phyloP scores from a whole-genome alignment of 2,329 filamentous ascomycete genomes.

The Endothia cerciana region DNA sequence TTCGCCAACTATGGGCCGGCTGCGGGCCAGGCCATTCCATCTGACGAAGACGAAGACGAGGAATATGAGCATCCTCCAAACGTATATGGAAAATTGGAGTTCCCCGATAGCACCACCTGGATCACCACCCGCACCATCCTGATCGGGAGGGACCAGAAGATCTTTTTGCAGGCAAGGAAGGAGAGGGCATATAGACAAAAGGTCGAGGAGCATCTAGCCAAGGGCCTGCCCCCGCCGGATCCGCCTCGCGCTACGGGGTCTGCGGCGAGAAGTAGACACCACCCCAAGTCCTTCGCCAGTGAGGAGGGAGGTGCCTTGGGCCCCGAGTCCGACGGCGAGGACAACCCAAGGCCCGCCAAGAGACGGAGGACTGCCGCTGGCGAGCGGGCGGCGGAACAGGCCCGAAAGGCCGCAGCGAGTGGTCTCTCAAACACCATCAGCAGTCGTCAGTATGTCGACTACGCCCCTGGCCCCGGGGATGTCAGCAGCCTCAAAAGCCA shows the following conservation, averaged over 20 bases:
- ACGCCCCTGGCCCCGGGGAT: constrained; percentile 63
- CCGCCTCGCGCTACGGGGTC: constrained; percentile 43
- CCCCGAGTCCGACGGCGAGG: constrained; percentile 62
- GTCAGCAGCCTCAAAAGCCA: constrained; percentile 63
- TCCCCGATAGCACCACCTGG: constrained; percentile 23
- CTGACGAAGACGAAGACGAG: constrained; percentile 6
- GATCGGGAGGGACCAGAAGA: constrained; percentile 27
- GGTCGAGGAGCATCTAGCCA: constrained; percentile 51
- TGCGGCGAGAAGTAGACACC: constrained; percentile 54
- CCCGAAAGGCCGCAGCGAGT: constrained; percentile 23
- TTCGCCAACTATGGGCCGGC: not conserved
- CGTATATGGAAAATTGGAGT: constrained; percentile 16
- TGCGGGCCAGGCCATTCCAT: constrained; percentile 7
- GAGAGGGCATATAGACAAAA: constrained; percentile 49
- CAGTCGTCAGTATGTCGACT: constrained; percentile 63
- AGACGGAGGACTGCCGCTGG: constrained; percentile 50
- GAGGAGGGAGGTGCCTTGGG: constrained; percentile 72
- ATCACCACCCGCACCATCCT: constrained; percentile 27
- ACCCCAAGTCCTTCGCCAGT: constrained; percentile 69
- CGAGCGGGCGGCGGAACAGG: constrained; percentile 29
- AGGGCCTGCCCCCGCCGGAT: constrained; percentile 55
- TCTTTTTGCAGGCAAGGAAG: constrained; percentile 55
- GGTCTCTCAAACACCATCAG: constrained; percentile 47
- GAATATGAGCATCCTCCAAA: not conserved
- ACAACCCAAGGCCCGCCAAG: constrained; percentile 50